These are phyloP conservation scores for Cercospora zeina DNA, from an alignment of 2,329 filamentous ascomycete genomes.

Conservation along the genomic window DNA sequence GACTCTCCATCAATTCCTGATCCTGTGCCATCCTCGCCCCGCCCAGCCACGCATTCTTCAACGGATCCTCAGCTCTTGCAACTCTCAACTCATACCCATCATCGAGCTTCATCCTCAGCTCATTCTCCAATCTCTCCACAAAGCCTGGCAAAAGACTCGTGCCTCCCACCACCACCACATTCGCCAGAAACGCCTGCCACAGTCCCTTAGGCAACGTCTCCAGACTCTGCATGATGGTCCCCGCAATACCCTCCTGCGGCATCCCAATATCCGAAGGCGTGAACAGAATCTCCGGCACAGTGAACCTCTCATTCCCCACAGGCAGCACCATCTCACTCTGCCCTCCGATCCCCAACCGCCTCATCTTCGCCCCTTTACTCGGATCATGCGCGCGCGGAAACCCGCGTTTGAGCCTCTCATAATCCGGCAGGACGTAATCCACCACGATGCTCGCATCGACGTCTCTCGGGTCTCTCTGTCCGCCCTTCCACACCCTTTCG, in stretches of 20 bases:
- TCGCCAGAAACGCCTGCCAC: slow-evolving; percentile 80
- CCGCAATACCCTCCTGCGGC: slow-evolving; percentile 76
- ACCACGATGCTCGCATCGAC: slow-evolving; percentile 64
- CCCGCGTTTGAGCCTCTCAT: slow-evolving; percentile 63
- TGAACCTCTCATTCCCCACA: slow-evolving; percentile 87
- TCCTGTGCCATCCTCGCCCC: slow-evolving; percentile 75
- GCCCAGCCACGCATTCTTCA: slow-evolving; percentile 81
- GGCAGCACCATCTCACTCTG: slow-evolving; percentile 76
- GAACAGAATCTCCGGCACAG: slow-evolving; percentile 87
- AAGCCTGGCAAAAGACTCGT: slow-evolving; percentile 80
- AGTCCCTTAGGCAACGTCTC: slow-evolving; percentile 74
- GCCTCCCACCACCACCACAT: slow-evolving; percentile 85
- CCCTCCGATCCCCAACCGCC: slow-evolving; percentile 50
- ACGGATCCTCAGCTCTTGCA: slow-evolving; percentile 67
- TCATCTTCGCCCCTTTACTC: slow-evolving; percentile 56
- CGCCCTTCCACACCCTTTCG: slow-evolving; percentile 80
- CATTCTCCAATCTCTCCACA: slow-evolving; percentile 64
- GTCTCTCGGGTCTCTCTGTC: slow-evolving; percentile 58
- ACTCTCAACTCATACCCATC: slow-evolving; percentile 78
- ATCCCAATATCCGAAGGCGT: slow-evolving; percentile 82
- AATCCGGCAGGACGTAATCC: slow-evolving; percentile 90
- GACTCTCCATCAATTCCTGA: slow-evolving; percentile 60
- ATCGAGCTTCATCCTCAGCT: slow-evolving; percentile 41
- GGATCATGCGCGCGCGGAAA: slow-evolving; percentile 77
- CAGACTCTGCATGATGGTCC: slow-evolving; percentile 78